These are phyloP conservation scores for Colletotrichum euphorbiae DNA, from an alignment of 2,329 filamentous ascomycete species.

Conservation along the genomic window DNA sequence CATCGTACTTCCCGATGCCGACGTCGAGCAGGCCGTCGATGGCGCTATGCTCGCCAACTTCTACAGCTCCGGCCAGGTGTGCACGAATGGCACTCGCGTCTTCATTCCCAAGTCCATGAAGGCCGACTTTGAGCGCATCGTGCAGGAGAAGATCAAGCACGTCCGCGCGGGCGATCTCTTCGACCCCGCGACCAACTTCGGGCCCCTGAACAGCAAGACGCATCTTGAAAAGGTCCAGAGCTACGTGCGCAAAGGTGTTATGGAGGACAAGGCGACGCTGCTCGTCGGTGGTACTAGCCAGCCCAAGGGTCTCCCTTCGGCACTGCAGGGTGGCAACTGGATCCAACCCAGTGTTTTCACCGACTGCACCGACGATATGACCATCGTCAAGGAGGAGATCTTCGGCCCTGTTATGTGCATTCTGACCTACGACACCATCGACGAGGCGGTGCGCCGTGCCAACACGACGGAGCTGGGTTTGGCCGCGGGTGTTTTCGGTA, in stretches of 20 bases:
- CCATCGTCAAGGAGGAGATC: slow-evolving; percentile 84
- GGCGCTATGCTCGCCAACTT: slow-evolving; percentile 96
- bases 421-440: slow-evolving; percentile 76
- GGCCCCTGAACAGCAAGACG: slow-evolving; percentile 79
- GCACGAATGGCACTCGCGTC: slow-evolving; percentile 91
- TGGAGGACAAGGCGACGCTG: slow-evolving; percentile 78
- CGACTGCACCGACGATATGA: slow-evolving; percentile 85
- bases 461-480: slow-evolving; percentile 84
- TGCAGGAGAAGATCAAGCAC: slow-evolving; percentile 80
- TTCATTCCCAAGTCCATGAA: slow-evolving; percentile 80
- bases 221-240: slow-evolving; percentile 83
- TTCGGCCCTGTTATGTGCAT: slow-evolving; percentile 91
- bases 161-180: slow-evolving; percentile 82
- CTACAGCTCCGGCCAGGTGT: slow-evolving; percentile 90
- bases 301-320: slow-evolving; percentile 60
- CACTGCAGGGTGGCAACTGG: slow-evolving; percentile 79
- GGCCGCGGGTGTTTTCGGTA: slow-evolving; percentile 86
- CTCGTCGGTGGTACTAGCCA: slow-evolving; percentile 77
- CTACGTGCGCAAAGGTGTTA: slow-evolving; percentile 81
- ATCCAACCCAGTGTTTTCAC: slow-evolving; percentile 87
- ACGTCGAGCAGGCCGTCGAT: slow-evolving; percentile 83
- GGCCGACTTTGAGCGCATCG: slow-evolving; percentile 72
- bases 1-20: slow-evolving; percentile 82
- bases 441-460: slow-evolving; percentile 77
- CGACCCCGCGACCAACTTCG: slow-evolving; percentile 81